phyloP scores from a whole-genome alignment of 225 moss, liverwort and hornwort genomes.

The Asterella californica region DNA sequence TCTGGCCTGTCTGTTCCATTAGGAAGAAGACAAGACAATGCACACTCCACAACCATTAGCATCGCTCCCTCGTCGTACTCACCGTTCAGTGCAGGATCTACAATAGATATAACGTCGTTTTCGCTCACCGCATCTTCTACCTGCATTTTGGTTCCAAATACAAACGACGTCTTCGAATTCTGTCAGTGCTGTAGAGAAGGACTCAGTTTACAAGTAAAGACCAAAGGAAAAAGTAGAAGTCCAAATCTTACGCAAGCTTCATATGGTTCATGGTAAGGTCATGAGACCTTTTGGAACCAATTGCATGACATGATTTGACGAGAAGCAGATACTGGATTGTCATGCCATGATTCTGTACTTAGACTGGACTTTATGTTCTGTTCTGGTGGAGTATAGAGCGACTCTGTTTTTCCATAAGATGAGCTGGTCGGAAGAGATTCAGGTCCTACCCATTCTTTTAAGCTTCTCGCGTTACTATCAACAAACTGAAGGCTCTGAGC shows the following conservation, averaged over 20 bases:
- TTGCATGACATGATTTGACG: no score
- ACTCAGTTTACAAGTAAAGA: no score
- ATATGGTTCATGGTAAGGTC: no score
- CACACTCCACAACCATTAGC: conserved; percentile 7
- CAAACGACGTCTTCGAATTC: no score
- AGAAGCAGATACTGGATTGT: no score
- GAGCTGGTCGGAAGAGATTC: not conserved
- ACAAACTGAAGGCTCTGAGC: not conserved
- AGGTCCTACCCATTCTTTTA: conserved; percentile 14
- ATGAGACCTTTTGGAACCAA: no score
- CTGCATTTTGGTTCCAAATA: not conserved
- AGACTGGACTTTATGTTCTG: no score
- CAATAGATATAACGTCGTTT: not conserved
- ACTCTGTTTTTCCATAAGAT: not conserved
- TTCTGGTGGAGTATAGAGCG: not conserved
- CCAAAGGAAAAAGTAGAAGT: not conserved
- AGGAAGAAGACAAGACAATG: conserved; percentile 1
- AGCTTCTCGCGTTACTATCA: not conserved
- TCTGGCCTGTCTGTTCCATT: conserved; percentile 11
- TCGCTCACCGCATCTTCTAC: conserved; percentile 1
- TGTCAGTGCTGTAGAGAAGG: not conserved
- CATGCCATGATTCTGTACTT: no score
- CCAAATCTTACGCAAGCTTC: no score
- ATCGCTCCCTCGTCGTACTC: conserved; percentile 19
- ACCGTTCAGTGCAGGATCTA: conserved; percentile 21